Evolutionary conservation across 225 moss, liverwort and hornwort species (phyloP).

Genomic region (Neckera pumila): DNA sequence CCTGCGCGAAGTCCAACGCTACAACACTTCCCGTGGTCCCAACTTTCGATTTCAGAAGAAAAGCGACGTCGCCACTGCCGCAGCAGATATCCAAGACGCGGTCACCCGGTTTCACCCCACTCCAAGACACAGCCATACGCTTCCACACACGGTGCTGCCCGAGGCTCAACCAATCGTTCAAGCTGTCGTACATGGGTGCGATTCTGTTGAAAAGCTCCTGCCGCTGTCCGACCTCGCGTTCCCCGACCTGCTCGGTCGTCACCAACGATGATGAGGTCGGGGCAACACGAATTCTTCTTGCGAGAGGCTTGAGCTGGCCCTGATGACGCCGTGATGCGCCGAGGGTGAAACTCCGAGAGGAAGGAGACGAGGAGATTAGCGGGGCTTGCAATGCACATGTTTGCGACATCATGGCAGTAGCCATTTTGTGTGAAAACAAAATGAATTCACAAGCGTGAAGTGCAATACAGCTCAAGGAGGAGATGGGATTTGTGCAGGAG

Average conservation of each 20-base stretch:
- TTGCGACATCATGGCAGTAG: background rate
- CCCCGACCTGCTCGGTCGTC: conserved; percentile 33
- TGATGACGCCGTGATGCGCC: background rate
- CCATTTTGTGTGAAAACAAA: background rate
- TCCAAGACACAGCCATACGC: conserved; percentile 95
- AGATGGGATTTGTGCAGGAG: too few relatives aligned
- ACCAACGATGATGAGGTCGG: background rate
- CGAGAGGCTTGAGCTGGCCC: background rate
- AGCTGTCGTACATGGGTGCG: conserved; percentile 80
- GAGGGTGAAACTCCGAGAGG: background rate
- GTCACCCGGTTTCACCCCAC: conserved; percentile 58
- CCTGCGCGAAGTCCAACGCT: conserved; percentile 81
- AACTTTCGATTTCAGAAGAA: conserved; percentile 67
- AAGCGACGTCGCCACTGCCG: conserved; percentile 83
- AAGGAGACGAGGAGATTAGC: background rate
- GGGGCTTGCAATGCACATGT: background rate
- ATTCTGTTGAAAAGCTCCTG: conserved; percentile 81
- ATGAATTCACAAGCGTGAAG: background rate
- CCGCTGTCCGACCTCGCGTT: conserved; percentile 45
- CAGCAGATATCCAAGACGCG: conserved; percentile 78
- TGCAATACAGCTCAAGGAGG: background rate
- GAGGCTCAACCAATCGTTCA: conserved; percentile 90
- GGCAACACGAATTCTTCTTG: background rate
- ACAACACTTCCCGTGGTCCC: conserved; percentile 40
- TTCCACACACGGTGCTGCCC: conserved; percentile 97